These are phyloP conservation scores for Boletus eberwhitei DNA, from an alignment of 768 basidiomycete species.

Conservation along the genomic window DNA sequence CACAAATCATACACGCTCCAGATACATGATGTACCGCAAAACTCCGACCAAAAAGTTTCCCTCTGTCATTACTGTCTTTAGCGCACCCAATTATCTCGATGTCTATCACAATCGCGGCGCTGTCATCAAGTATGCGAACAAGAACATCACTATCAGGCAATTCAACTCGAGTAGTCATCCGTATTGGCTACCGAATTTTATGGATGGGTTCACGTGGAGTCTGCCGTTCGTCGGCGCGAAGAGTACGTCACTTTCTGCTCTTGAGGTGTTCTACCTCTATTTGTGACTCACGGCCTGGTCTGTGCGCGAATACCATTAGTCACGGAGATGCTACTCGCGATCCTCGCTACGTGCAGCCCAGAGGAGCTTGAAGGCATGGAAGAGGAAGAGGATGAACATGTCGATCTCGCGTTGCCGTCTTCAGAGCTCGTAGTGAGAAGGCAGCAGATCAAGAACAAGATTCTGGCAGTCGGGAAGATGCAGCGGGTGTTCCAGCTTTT, in stretches of 20 bases:
- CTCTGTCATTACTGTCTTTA: slow-evolving; percentile 97
- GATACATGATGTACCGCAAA: slow-evolving; percentile 93
- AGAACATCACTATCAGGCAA: slow-evolving; percentile 94
- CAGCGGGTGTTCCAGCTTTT: slow-evolving; percentile 86
- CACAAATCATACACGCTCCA: slow-evolving; percentile 23
- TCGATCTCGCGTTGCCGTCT: slow-evolving; percentile 33
- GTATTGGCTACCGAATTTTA: slow-evolving; percentile 97
- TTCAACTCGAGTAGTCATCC: slow-evolving; percentile 79
- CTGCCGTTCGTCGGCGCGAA: slow-evolving; percentile 97
- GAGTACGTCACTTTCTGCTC: slow-evolving; percentile 54
- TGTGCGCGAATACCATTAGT: slow-evolving; percentile 45
- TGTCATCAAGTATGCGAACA: slow-evolving; percentile 95
- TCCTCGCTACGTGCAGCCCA: slow-evolving; percentile 88
- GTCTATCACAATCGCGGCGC: slow-evolving; percentile 97
- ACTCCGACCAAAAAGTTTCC: slow-evolving; percentile 95
- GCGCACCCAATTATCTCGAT: slow-evolving; percentile 96
- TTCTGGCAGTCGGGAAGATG: slow-evolving; percentile 89
- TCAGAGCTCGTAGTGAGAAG: slow-evolving; percentile 51
- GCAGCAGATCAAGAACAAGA: slow-evolving; percentile 90
- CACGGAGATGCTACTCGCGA: slow-evolving; percentile 95
- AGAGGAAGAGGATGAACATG: slow-evolving; percentile 32
- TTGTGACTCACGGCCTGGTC: not conserved
- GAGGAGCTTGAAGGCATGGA: slow-evolving; percentile 84
- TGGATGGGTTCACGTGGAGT: slow-evolving; percentile 99
- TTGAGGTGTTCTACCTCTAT: not conserved